These are phyloP conservation scores for Hypomyces perniciosus DNA, from an alignment of 2,329 filamentous ascomycete genomes.

Conservation along the genomic window DNA sequence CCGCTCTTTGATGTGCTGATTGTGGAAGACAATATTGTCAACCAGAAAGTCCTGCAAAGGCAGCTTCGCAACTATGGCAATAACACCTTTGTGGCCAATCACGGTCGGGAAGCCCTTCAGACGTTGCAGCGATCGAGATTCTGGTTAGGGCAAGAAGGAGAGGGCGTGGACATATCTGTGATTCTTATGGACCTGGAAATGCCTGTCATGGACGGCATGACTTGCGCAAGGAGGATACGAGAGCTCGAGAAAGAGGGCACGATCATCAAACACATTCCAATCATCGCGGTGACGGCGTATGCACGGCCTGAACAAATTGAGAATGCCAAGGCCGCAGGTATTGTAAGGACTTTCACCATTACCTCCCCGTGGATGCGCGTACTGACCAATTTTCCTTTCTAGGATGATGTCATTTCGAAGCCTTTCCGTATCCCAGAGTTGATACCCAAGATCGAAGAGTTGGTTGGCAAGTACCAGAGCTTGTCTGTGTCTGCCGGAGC, in stretches of 20 bases:
- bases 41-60: conserved; percentile 57
- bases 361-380: neutral
- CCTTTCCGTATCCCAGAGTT: conserved; percentile 72
- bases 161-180: conserved; percentile 53
- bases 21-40: conserved; percentile 63
- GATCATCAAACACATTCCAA: conserved; percentile 62
- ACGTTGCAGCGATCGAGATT: conserved; percentile 50
- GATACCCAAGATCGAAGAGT: conserved; percentile 59
- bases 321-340: conserved; percentile 64
- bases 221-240: conserved; percentile 63
- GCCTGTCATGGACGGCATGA: conserved; percentile 78
- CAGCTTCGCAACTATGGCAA: conserved; percentile 57
- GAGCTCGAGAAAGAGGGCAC: conserved; percentile 58
- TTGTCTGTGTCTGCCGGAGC: conserved; percentile 21
- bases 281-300: conserved; percentile 80
- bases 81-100: conserved; percentile 57
- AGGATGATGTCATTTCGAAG: conserved; percentile 73
- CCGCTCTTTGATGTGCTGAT: conserved; percentile 52
- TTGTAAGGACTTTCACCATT: conserved; percentile 45
- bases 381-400: conserved; percentile 1
- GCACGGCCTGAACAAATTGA: conserved; percentile 68
- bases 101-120: conserved; percentile 57
- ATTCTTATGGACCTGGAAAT: conserved; percentile 80
- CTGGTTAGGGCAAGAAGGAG: conserved; percentile 44
- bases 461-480: conserved; percentile 38